Base-by-base conservation (phyloP, 2,329 filamentous ascomycete genomes). In the Colletotrichum euphorbiae region DNA sequence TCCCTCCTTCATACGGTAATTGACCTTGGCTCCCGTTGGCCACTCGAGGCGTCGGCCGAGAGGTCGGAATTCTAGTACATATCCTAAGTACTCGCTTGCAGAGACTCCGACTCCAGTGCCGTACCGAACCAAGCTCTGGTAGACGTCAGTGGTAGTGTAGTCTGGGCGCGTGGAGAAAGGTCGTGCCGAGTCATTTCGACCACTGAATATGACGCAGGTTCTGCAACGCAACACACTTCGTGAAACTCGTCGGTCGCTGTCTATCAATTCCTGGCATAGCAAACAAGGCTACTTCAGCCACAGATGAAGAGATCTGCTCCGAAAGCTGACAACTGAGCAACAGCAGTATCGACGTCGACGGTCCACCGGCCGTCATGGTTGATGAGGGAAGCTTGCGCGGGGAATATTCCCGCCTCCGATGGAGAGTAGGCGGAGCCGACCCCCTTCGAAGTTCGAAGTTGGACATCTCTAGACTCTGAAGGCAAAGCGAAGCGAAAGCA, bases 131-230 rank as follows among this genome's bases (percentile, higher is more conserved):
- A 62, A 60, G 9, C 42, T 36, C 51, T 24, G 21, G 33, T 28
- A n/a, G n/a, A n/a, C n/a, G n/a, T n/a, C n/a, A n/a, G n/a, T n/a
- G n/a, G n/a, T n/a, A n/a, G n/a, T n/a, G n/a, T n/a, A 36, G 42
- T 50, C 31, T 21, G 36, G 52, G 45, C 40, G 45, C 64, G 51
- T 51, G 64, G 42, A 63, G 59, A 15, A 38, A 52, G 42, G 45
- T 38, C 48, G n/a, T n/a, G n/a, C 45, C 40, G 65, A 68, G 65
- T 68, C 65, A 68, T 46, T 52, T 42, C 38, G 24, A 54, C n/a
- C 61, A 52, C 46, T 65, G 54, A 21, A 68, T 31, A 65, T 68
- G 65, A 68, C 65, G 65, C 65, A 68, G 61, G 8, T 36, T 12
- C 28, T 54, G 52, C 64, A 24, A 57, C 52, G 43, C 28, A 7